Percentiles rank a stretch among this genome's conserved stretches.
Conservation (phyloP, 148 eudicot species). For the Oxyria digyna region DNA sequence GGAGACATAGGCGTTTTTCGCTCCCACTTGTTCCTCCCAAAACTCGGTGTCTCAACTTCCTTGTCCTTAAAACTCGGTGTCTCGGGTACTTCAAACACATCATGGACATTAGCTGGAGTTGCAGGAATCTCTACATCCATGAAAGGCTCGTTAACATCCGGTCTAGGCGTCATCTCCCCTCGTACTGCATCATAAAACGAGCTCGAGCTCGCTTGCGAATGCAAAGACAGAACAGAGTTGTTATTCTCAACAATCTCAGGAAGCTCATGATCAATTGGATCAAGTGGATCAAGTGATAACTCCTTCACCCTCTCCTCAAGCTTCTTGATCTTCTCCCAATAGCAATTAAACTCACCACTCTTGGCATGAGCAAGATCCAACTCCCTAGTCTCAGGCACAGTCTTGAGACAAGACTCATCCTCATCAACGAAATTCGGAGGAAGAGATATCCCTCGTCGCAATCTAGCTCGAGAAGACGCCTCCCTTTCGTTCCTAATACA, state of each 20-base stretch:
- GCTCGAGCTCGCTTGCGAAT: slow-evolving; percentile 2
- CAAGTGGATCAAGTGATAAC: neutral
- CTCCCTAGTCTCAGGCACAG: neutral
- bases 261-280: neutral
- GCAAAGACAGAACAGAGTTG: neutral
- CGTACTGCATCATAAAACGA: slow-evolving; percentile 3
- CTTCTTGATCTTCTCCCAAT: slow-evolving; percentile 1
- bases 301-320: neutral
- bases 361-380: neutral
- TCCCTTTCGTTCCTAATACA: neutral
- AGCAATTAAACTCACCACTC: slow-evolving; percentile 4
- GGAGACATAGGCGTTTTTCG: neutral
- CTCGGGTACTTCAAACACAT: neutral
- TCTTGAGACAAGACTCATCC: neutral
- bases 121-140: slow-evolving; percentile 4
- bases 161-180: slow-evolving; percentile 1
- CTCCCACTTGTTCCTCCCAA: neutral
- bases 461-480: neutral
- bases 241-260: neutral
- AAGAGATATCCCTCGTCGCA: slow-evolving; percentile 5
- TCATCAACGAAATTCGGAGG: neutral
- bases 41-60: neutral
- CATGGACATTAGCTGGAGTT: neutral
- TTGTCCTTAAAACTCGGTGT: neutral
- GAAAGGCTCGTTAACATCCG: neutral